Evolutionary conservation across 192 early-diverging fungal species (phyloP), one percentile per base, ranked within the genome.

Genomic region (Gamsiella multidivaricata): DNA sequence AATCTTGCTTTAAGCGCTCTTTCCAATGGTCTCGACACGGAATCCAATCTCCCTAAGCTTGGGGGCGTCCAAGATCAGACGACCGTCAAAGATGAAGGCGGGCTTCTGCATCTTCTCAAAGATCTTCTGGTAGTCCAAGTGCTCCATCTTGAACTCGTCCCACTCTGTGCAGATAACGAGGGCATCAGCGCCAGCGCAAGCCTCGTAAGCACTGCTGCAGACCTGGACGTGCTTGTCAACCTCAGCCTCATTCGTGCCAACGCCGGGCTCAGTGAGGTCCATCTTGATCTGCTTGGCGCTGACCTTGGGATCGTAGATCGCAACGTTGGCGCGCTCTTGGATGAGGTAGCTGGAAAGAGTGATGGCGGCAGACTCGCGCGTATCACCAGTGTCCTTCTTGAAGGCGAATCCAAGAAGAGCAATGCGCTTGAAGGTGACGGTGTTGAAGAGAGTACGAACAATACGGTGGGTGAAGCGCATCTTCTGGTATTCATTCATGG

Each of bases 321-420:
- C 79, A 60, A 98, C 69, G 29, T 81, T 71, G 14, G 95, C 94
- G 25, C 87, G 90, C 61, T 93, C 91, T 69, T 91, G 83, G 52
- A 98, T 83, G 49, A 97, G 89, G 56, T 91, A 84, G 69, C 92
- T 88, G 76, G 91, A 89, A 31, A 98, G 80, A 3, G 87, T 89
- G 43, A 94, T 95, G n/a, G 96, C 95, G 29, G 96, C 93, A 37
- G 93, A 92, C 83, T 96, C 94, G 56, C 96, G 87, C 31, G 96
- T 93, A 83, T 98, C 96, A 61, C 93, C 93, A 29, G 95, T 98
- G 69, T 95, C 92, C 80, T 93, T 94, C 86, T 98, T 98, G 85
- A 94, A 98, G 0, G 96, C 94, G 81, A 98, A 98, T 7, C 96
- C 96, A 54, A 94, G 84, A 23, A 95, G 79, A 3, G 91, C 90